Percentiles rank a stretch among this genome's conserved stretches.
phyloP scores from a whole-genome alignment of 2,329 filamentous ascomycete species.

The Monilinia laxa region DNA sequence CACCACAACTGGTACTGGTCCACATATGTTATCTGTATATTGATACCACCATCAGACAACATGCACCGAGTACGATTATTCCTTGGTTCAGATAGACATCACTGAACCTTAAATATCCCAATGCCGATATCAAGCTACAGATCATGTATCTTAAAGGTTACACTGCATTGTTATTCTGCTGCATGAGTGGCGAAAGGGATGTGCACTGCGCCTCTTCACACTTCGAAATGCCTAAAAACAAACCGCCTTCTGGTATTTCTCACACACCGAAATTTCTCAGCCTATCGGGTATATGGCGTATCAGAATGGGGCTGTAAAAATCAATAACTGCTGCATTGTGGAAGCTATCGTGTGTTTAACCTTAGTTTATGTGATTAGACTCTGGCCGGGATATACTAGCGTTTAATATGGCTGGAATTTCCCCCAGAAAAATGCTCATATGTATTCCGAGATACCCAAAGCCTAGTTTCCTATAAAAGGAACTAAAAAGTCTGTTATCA shows the following conservation, averaged over 20 bases:
- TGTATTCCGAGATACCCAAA: not conserved
- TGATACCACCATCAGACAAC: not conserved
- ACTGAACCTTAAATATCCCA: not conserved
- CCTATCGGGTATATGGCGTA: not conserved
- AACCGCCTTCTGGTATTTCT: not conserved
- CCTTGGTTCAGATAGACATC: not conserved
- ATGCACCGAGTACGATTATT: not conserved
- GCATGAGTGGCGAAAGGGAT: not conserved
- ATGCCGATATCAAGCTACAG: not conserved
- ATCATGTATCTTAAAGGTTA: not conserved
- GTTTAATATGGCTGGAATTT: not conserved
- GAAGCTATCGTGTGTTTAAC: not conserved
- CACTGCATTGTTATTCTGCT: not conserved
- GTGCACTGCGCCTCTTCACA: not conserved
- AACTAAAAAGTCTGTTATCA: not conserved
- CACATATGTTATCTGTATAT: not conserved
- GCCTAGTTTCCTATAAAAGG: not conserved
- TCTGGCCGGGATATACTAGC: not conserved
- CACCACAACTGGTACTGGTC: not conserved
- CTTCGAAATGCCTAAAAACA: no score
- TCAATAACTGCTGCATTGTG: not conserved
- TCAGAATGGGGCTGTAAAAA: not conserved
- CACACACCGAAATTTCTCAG: not conserved
- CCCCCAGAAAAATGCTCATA: not conserved
- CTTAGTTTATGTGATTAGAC: not conserved